These are phyloP conservation scores for Aspergillus sclerotioniger DNA, from an alignment of 495 filamentous ascomycete species.

Conservation along the genomic window DNA sequence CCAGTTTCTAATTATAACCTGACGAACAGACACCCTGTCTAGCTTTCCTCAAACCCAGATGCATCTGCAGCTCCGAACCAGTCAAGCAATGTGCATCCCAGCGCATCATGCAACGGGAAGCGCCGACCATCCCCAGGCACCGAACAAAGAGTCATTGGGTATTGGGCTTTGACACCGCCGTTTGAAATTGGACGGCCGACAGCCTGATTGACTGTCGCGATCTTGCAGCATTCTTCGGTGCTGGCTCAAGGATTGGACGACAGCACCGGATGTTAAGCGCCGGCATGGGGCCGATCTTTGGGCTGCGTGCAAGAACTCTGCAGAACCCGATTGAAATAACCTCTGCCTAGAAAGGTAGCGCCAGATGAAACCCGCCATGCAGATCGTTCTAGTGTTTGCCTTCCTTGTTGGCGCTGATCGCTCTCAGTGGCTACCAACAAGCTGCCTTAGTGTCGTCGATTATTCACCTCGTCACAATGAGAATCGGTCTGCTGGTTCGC, in stretches of 20 bases:
- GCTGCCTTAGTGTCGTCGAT: background rate
- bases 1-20: too few species aligned
- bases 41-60: too few species aligned
- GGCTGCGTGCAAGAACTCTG: slow-evolving; percentile 12
- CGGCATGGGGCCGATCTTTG: slow-evolving; percentile 17
- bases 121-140: background rate
- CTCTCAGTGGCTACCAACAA: background rate
- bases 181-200: background rate
- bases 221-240: slow-evolving; percentile 1
- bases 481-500: background rate
- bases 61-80: too few species aligned
- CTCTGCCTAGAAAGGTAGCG: slow-evolving; percentile 1
- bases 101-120: too few species aligned
- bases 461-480: background rate
- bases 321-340: slow-evolving; percentile 11
- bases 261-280: slow-evolving; percentile 19
- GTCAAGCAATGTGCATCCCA: too few species aligned
- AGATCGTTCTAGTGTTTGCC: background rate
- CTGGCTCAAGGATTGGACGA: slow-evolving; percentile 17
- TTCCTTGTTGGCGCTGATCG: slow-evolving; percentile 4
- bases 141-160: background rate
- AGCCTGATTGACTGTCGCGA: background rate
- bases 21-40: too few species aligned
- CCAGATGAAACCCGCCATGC: slow-evolving; percentile 20
- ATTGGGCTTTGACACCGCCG: background rate